Conservation (phyloP, 2,329 filamentous ascomycete species). For the Zymoseptoria crescenta region DNA sequence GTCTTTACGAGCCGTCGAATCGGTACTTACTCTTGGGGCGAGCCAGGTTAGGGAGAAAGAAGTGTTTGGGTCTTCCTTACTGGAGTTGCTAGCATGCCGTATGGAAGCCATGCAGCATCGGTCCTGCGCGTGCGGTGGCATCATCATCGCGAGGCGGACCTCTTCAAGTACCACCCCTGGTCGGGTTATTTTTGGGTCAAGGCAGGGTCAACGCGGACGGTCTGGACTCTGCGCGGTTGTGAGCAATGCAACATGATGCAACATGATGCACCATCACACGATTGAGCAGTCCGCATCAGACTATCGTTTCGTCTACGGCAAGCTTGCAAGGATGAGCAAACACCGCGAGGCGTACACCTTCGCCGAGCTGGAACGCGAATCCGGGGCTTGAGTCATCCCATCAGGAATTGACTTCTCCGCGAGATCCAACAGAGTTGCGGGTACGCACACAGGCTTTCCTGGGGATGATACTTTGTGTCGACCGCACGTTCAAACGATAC, state of each 20-base stretch:
- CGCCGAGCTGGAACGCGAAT: not conserved
- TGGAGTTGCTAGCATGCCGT: not conserved
- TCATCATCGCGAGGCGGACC: not conserved
- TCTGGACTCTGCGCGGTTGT: not conserved
- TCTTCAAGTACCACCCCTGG: not conserved
- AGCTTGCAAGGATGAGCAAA: not conserved
- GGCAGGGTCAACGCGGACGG: not conserved
- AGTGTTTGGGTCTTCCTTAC: not conserved
- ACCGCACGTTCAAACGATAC: not conserved
- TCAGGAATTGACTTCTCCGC: not conserved
- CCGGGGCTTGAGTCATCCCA: not conserved
- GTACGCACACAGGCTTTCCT: not conserved
- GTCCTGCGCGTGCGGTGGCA: not conserved
- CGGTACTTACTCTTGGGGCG: not conserved
- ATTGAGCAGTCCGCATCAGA: not conserved
- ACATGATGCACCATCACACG: not conserved
- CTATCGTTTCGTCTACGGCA: not conserved
- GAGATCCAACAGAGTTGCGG: not conserved
- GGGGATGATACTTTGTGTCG: not conserved
- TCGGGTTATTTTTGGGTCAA: not conserved
- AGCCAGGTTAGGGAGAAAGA: not conserved
- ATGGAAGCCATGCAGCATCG: not conserved
- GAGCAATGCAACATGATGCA: no score
- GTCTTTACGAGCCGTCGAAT: not conserved
- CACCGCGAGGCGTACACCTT: not conserved